Conservation (phyloP, 2,329 filamentous ascomycete species). For the Fusarium pseudograminearum region DNA sequence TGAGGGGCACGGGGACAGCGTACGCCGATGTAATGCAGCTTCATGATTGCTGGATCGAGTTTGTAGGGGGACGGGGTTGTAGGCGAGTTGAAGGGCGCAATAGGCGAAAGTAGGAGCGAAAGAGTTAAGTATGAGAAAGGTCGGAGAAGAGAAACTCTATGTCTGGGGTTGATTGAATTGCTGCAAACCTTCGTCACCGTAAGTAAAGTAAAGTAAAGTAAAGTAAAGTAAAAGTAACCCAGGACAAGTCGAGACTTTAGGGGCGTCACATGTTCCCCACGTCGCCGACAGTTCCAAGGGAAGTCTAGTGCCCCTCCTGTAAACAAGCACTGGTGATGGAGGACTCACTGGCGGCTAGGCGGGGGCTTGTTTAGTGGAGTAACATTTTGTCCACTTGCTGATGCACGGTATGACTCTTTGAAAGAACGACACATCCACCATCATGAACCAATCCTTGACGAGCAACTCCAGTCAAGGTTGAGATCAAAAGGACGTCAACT, state of each 20-base stretch:
- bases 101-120: not conserved
- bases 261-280: constrained; percentile 48
- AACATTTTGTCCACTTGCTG: not conserved
- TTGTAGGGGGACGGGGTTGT: constrained; percentile 6
- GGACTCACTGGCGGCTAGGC: constrained; percentile 31
- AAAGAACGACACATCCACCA: constrained; percentile 23
- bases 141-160: constrained; percentile 18
- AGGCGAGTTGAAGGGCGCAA: not conserved
- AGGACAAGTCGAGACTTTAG: constrained; percentile 16
- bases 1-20: constrained; percentile 52
- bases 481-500: constrained; percentile 30
- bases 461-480: constrained; percentile 22
- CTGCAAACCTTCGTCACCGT: constrained; percentile 32
- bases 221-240: no score
- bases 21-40: constrained; percentile 90
- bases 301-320: constrained; percentile 28
- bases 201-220: constrained; percentile 21
- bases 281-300: constrained; percentile 39
- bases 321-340: constrained; percentile 7
- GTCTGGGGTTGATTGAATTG: constrained; percentile 32
- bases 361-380: constrained; percentile 36
- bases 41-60: constrained; percentile 68
- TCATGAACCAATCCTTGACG: constrained; percentile 34
- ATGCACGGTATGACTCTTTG: constrained; percentile 42
- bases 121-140: constrained; percentile 22